Base-by-base conservation (phyloP, 148 eudicot species). In the Limonium bicolor region DNA sequence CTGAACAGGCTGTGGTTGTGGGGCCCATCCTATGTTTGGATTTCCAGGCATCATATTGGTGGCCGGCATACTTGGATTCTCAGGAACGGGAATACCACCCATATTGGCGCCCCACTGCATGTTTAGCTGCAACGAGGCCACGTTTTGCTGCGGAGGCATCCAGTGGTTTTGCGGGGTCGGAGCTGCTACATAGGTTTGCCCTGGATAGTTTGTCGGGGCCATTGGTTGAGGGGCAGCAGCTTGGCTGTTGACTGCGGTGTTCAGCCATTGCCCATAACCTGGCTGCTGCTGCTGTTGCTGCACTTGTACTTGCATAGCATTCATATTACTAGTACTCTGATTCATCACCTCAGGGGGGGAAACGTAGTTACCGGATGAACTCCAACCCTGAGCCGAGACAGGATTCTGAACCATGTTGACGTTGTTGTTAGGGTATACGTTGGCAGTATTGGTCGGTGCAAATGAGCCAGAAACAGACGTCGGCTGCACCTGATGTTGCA, bases 1-100 rank as follows among this genome's bases (percentile, higher is more conserved):
- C 36, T 18, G 68, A 16, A 5, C 40, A 33, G 53, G 39, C 13
- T 26, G 36, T 35, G 28, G n/a, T 18, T 29, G 14, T 66, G 31
- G 58, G 38, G 38, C 66, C 86, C 82, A 80, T 7, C 78, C 79
- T 70, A 68, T 65, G 50, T 68, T 80, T 35, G 77, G 81, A 62
- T 65, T 70, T 54, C 62, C 27, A 20, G 32, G 37, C 52, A 48
- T 8, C 0, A n/a, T n/a, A n/a, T n/a, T n/a, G 38, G 38, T 14
- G 20, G 37, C 52, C 52, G 32, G 7, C 24, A 5, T 35, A 23
- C 43, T 27, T 24, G 20, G 54, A 36, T 50, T n/a, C 27, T 36
- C 29, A 24, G 54, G 25, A 21, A 32, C 27, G 21, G 54, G 28
- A 31, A 16, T 18, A 13, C 54, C 66, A 15, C 47, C 72, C n/a